These are phyloP conservation scores for Eutypella sp. DNA, from an alignment of 2,329 filamentous ascomycete species.

Conservation along the genomic window DNA sequence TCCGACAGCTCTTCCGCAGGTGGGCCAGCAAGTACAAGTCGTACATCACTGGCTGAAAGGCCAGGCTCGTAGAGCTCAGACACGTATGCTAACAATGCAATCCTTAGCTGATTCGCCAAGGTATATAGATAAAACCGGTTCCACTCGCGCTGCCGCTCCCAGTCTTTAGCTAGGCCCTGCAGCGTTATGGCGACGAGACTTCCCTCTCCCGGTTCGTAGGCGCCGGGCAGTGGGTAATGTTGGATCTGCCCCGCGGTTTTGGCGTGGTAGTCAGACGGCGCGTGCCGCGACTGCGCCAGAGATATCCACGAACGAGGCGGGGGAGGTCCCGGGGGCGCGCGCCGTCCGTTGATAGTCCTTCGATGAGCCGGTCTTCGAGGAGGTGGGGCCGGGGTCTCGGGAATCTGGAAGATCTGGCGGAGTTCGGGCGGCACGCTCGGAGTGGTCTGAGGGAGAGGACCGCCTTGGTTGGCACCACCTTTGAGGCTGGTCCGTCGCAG, in stretches of 20 bases:
- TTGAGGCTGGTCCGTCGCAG: conserved; percentile 44
- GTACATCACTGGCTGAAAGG: conserved; percentile 46
- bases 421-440: conserved; percentile 57
- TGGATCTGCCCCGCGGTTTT: conserved; percentile 8
- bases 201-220: conserved; percentile 36
- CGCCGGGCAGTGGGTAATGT: conserved; percentile 37
- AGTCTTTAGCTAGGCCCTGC: conserved; percentile 46
- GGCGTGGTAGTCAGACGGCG: conserved; percentile 14
- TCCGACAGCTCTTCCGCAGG: conserved; percentile 21
- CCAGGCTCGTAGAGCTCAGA: conserved; percentile 40
- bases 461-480: conserved; percentile 18
- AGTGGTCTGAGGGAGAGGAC: conserved; percentile 23
- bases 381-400: conserved; percentile 48
- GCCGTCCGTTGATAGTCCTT: conserved; percentile 43
- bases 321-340: conserved; percentile 53
- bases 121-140: conserved; percentile 53
- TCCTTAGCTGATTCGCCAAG: conserved; percentile 48
- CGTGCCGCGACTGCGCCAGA: conserved; percentile 27
- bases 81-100: conserved; percentile 47
- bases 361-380: conserved; percentile 39
- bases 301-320: conserved; percentile 54
- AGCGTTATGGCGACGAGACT: conserved; percentile 50
- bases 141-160: conserved; percentile 51
- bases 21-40: conserved; percentile 29
- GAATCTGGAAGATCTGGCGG: conserved; percentile 54